Conservation (phyloP, 176 grass and related monocot genomes). For the Saccharum officinarum region DNA sequence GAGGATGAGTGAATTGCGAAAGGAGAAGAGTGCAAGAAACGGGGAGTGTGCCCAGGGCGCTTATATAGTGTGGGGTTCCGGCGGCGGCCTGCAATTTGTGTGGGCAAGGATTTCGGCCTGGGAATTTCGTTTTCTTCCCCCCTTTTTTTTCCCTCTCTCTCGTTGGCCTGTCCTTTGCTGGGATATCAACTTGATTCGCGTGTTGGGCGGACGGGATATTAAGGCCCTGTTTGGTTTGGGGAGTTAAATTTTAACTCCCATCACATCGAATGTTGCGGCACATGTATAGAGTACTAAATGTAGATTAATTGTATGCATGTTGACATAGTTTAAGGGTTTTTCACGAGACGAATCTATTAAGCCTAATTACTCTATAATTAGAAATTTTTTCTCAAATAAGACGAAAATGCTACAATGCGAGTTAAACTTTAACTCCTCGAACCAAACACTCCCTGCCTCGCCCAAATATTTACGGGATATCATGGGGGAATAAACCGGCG, state of each 20-base stretch:
- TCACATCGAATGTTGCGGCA: too few species aligned
- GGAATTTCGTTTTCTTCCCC: not conserved
- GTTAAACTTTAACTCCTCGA: too few species aligned
- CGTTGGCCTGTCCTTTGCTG: not conserved
- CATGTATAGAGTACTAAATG: too few species aligned
- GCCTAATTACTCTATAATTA: too few species aligned
- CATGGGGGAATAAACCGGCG: not conserved
- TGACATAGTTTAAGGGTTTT: too few species aligned
- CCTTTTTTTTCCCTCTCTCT: too few species aligned
- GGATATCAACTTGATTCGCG: slow-evolving; percentile 31
- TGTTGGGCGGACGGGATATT: slow-evolving; percentile 36
- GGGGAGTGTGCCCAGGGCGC: slow-evolving; percentile 26
- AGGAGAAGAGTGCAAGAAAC: slow-evolving; percentile 25
- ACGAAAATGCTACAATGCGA: not conserved
- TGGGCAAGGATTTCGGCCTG: slow-evolving; percentile 22
- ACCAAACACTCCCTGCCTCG: too few species aligned
- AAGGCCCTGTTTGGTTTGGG: too few species aligned
- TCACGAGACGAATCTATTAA: too few species aligned
- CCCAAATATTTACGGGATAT: slow-evolving; percentile 33
- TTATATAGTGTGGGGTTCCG: slow-evolving; percentile 50
- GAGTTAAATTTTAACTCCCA: too few species aligned
- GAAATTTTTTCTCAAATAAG: too few species aligned
- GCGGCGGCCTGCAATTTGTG: slow-evolving; percentile 30
- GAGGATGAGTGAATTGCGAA: not conserved
- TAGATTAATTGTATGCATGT: too few species aligned